Conservation (phyloP, 2,329 filamentous ascomycete species). For the Cladosporium sp. region DNA sequence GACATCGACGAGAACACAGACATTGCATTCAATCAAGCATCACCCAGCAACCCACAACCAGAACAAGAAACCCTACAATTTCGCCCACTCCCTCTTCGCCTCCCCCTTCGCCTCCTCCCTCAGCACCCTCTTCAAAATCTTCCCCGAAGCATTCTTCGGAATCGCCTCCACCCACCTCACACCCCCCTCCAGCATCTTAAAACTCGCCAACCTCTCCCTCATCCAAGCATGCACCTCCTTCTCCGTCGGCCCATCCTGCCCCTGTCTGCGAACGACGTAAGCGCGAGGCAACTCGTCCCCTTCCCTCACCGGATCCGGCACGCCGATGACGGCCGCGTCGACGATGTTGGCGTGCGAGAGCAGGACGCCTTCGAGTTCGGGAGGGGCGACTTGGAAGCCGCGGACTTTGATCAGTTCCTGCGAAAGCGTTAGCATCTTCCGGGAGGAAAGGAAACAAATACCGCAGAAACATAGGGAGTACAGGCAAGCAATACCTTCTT, state of each 20-base stretch:
- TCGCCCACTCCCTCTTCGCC: constrained; percentile 28
- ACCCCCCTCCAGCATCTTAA: constrained; percentile 46
- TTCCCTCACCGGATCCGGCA: constrained; percentile 29
- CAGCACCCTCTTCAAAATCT: constrained; percentile 40
- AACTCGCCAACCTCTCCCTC: constrained; percentile 39
- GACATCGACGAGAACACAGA: too few species aligned
- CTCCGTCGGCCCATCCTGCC: constrained; percentile 33
- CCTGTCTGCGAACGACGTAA: constrained; percentile 30
- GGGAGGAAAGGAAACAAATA: too few species aligned
- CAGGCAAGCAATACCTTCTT: constrained; percentile 43
- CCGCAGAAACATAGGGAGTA: too few species aligned
- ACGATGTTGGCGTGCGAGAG: constrained; percentile 45
- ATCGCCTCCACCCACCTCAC: constrained; percentile 38
- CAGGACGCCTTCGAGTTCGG: constrained; percentile 48
- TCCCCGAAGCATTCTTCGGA: constrained; percentile 33
- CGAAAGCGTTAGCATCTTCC: too few species aligned
- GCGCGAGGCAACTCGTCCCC: constrained; percentile 31
- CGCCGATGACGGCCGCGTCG: constrained; percentile 48
- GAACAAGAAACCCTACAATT: too few species aligned
- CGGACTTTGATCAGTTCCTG: constrained; percentile 53
- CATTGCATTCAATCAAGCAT: too few species aligned
- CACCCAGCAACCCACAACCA: too few species aligned
- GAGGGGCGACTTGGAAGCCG: constrained; percentile 50
- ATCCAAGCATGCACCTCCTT: constrained; percentile 39
- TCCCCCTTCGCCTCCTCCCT: constrained; percentile 45